phyloP scores from a whole-genome alignment of 2,329 filamentous ascomycete genomes.

The Cylindrodendrum hubeiense region DNA sequence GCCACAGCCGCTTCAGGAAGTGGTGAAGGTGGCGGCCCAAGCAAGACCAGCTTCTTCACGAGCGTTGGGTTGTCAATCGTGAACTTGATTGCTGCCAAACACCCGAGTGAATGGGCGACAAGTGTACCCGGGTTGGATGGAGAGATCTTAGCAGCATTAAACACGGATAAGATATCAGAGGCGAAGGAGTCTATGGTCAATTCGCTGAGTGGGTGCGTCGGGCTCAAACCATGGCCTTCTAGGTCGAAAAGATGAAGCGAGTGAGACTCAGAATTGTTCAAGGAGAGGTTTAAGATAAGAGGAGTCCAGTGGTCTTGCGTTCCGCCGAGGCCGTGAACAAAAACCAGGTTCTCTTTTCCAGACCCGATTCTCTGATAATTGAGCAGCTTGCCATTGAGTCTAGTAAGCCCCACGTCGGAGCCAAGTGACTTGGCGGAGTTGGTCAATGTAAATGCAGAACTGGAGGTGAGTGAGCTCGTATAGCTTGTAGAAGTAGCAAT shows the following conservation, averaged over 20 bases:
- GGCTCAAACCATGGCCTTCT: constrained; percentile 67
- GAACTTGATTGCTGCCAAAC: constrained; percentile 59
- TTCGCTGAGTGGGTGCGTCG: constrained; percentile 58
- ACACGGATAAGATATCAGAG: constrained; percentile 55
- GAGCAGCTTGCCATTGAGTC: constrained; percentile 55
- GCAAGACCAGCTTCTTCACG: constrained; percentile 58
- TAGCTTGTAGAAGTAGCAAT: constrained; percentile 18
- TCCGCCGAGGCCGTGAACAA: constrained; percentile 68
- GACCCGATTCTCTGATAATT: constrained; percentile 51
- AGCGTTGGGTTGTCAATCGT: constrained; percentile 53
- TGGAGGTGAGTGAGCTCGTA: not conserved
- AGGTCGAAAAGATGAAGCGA: constrained; percentile 62
- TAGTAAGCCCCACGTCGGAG: constrained; percentile 47
- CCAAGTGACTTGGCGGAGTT: constrained; percentile 33
- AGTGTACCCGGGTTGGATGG: constrained; percentile 50
- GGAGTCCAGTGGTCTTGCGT: constrained; percentile 59
- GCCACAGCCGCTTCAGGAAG: constrained; percentile 52
- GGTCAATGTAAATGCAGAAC: constrained; percentile 21
- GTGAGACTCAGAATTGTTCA: constrained; percentile 6
- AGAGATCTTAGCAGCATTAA: constrained; percentile 47
- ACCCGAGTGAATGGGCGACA: constrained; percentile 66
- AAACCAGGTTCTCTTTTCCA: constrained; percentile 52
- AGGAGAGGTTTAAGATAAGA: constrained; percentile 51
- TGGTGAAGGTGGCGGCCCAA: constrained; percentile 60
- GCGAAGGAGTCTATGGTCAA: constrained; percentile 59